phyloP scores from a whole-genome alignment of 2,329 filamentous ascomycete species.

The Talaromyces amestolkiae region DNA sequence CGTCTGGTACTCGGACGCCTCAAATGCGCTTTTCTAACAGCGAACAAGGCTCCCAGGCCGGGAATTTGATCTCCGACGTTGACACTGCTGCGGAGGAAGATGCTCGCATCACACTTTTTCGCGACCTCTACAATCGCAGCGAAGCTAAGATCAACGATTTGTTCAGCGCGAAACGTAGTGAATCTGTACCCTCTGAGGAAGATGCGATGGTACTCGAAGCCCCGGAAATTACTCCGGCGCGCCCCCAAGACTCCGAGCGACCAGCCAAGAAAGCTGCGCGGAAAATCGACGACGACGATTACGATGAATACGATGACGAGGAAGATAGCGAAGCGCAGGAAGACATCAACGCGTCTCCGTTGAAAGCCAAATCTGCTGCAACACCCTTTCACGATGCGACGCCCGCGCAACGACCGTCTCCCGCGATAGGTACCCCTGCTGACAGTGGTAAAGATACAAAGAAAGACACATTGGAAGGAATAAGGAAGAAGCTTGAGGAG shows the following conservation, averaged over 20 bases:
- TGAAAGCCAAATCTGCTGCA: conserved; percentile 51
- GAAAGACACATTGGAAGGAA: conserved; percentile 75
- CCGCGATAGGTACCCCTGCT: conserved; percentile 61
- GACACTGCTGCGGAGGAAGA: conserved; percentile 66
- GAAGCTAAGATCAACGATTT: conserved; percentile 74
- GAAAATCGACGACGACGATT: conserved; percentile 77
- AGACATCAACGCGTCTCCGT: conserved; percentile 43
- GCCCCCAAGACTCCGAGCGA: conserved; percentile 51
- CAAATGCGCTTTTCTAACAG: conserved; percentile 44
- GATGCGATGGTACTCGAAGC: conserved; percentile 51
- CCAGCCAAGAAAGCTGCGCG: conserved; percentile 57
- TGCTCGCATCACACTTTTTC: conserved; percentile 68
- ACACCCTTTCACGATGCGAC: conserved; percentile 61
- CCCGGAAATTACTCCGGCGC: conserved; percentile 33
- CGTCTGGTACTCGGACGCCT: conserved; percentile 46
- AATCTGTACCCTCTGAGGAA: conserved; percentile 34
- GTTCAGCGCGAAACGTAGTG: conserved; percentile 55
- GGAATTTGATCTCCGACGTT: conserved; percentile 49
- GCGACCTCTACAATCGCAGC: conserved; percentile 71
- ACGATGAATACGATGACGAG: conserved; percentile 65
- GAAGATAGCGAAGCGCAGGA: conserved; percentile 53
- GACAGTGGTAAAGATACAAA: conserved; percentile 56
- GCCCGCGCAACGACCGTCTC: conserved; percentile 66
- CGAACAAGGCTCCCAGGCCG: conserved; percentile 48
- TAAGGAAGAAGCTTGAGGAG: conserved; percentile 88